Conservation (phyloP, 208 protist genomes). For the Trypanosomatidae sp. region DNA sequence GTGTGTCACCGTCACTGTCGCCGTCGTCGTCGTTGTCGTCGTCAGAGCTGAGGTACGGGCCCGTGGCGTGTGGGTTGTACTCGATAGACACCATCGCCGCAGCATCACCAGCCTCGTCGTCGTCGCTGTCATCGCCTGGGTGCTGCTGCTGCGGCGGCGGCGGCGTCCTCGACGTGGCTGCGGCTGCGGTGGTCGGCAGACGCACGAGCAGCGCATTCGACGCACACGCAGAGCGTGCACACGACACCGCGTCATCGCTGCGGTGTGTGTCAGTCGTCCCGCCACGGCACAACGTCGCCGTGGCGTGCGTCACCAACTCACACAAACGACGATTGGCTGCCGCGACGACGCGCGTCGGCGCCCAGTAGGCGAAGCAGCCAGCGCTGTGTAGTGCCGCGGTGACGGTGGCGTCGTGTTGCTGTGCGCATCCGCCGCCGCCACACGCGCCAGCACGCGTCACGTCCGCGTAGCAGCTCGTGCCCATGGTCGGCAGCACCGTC, state of each 20-base stretch:
- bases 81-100: constrained; percentile 7
- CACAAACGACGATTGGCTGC: no score
- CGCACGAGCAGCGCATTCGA: constrained; percentile 10
- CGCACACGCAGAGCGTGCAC: no score
- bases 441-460: no score
- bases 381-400: constrained; percentile 6
- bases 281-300: no score
- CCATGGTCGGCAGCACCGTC: constrained; percentile 40
- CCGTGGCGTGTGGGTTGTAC: constrained; percentile 55
- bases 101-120: no score
- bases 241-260: no score
- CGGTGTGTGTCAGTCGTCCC: no score
- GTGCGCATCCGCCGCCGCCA: background rate
- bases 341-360: constrained; percentile 9
- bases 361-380: constrained; percentile 55
- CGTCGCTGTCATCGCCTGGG: background rate
- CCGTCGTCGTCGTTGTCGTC: no score
- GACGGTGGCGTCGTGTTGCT: constrained; percentile 1
- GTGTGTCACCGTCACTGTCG: constrained; percentile 2
- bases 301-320: no score
- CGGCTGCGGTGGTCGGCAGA: background rate
- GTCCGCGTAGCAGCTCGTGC: constrained; percentile 10
- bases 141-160: no score
- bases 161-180: constrained; percentile 4
- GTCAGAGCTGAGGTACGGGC: constrained; percentile 56